These are phyloP conservation scores for Ogataea trehaloabstinens DNA, from an alignment of 805 yeast genomes.

Conservation along the genomic window DNA sequence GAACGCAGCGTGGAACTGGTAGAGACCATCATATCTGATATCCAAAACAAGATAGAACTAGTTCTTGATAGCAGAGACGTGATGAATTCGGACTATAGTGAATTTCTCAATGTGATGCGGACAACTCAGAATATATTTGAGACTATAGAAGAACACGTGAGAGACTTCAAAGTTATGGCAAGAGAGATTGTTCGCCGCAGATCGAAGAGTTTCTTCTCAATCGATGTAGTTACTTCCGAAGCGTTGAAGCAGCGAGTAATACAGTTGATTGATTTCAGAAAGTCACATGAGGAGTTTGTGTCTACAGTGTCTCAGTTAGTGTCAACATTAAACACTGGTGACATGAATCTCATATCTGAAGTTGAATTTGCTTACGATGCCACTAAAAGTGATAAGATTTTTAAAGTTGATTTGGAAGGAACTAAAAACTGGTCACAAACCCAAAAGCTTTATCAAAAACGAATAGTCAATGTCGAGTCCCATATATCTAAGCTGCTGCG, in stretches of 20 bases:
- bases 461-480: slow-evolving; percentile 45
- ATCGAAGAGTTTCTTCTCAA: slow-evolving; percentile 64
- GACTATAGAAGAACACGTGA: slow-evolving; percentile 58
- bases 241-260: slow-evolving; percentile 42
- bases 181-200: slow-evolving; percentile 76
- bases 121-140: slow-evolving; percentile 36
- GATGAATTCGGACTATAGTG: slow-evolving; percentile 40
- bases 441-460: slow-evolving; percentile 40
- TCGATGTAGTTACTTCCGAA: slow-evolving; percentile 51
- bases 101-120: slow-evolving; percentile 36
- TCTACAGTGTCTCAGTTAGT: slow-evolving; percentile 10
- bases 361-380: slow-evolving; percentile 42
- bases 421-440: slow-evolving; percentile 40
- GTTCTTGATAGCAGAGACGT: slow-evolving; percentile 39
- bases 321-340: slow-evolving; percentile 3
- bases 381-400: slow-evolving; percentile 35
- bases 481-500: slow-evolving; percentile 41
- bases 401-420: slow-evolving; percentile 38
- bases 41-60: slow-evolving; percentile 43
- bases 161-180: slow-evolving; percentile 62
- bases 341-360: slow-evolving; percentile 29
- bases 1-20: slow-evolving; percentile 61
- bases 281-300: slow-evolving; percentile 50
- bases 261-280: slow-evolving; percentile 45
- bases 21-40: slow-evolving; percentile 61